These are phyloP conservation scores for Bryoerythrophyllum caledonicum DNA, from an alignment of 225 moss, liverwort and hornwort genomes.

Conservation along the genomic window DNA sequence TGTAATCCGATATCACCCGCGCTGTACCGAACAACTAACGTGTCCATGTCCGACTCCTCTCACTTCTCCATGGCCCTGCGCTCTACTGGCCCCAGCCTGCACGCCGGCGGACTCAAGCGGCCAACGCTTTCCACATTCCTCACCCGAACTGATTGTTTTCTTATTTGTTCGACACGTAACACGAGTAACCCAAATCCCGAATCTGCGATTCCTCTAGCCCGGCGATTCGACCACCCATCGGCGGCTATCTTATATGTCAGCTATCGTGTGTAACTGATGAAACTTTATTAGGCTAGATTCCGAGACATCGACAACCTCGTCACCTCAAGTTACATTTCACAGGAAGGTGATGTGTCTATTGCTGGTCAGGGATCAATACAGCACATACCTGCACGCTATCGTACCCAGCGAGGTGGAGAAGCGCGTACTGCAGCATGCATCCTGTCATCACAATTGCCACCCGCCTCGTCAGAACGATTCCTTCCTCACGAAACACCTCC, in stretches of 20 bases:
- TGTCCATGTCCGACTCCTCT: background rate
- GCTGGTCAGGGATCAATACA: background rate
- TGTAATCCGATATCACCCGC: too few relatives aligned
- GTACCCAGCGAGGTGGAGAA: constrained; percentile 85
- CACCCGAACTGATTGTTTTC: background rate
- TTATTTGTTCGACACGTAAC: background rate
- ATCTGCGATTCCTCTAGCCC: background rate
- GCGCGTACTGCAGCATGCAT: constrained; percentile 98
- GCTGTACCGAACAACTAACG: background rate
- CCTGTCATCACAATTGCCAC: constrained; percentile 29
- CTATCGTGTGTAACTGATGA: background rate
- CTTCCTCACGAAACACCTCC: too few relatives aligned
- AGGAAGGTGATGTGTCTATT: too few relatives aligned
- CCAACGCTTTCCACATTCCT: background rate
- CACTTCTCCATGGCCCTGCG: too few relatives aligned
- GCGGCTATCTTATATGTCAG: background rate
- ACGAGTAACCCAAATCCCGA: background rate
- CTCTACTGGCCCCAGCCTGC: background rate
- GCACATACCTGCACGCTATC: constrained; percentile 66
- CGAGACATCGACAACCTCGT: background rate
- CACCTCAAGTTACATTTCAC: too few relatives aligned
- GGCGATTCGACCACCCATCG: background rate
- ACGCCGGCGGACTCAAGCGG: too few relatives aligned
- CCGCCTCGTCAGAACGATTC: background rate
- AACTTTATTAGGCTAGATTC: background rate